A percentile compares a stretch with the other conserved stretches of the same genome.
phyloP scores from a whole-genome alignment of 208 protist genomes.

The Wallacemonas sp. region DNA sequence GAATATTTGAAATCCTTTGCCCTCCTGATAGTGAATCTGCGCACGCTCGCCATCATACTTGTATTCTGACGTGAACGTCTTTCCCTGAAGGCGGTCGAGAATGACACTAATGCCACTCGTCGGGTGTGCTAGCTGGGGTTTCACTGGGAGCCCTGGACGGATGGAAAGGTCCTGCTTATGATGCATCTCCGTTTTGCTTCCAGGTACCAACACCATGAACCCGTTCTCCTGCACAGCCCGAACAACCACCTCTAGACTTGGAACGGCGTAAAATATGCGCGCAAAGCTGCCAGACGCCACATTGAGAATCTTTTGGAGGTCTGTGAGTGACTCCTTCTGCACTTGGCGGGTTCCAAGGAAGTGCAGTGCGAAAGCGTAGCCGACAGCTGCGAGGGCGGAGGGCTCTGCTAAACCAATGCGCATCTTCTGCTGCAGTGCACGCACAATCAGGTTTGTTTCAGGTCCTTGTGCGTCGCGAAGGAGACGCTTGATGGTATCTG shows the following conservation, averaged over 20 bases:
- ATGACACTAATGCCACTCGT: conserved; percentile 94
- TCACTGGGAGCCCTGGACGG: conserved; percentile 94
- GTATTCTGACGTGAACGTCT: conserved; percentile 98
- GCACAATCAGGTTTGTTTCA: conserved; percentile 96
- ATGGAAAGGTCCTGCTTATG: conserved; percentile 68
- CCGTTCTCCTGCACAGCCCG: conserved; percentile 67
- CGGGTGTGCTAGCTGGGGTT: conserved; percentile 99
- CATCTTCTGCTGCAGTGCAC: conserved; percentile 97
- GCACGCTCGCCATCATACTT: conserved; percentile 99
- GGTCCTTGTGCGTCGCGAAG: conserved; percentile 88
- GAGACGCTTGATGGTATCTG: conserved; percentile 93
- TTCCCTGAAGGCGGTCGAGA: conserved; percentile 77
- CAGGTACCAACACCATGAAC: conserved; percentile 71
- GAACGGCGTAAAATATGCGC: conserved; percentile 82
- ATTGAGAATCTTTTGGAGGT: conserved; percentile 74
- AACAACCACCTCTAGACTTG: conserved; percentile 83
- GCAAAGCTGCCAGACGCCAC: conserved; percentile 51
- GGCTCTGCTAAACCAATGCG: conserved; percentile 97
- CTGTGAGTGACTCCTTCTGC: conserved; percentile 36
- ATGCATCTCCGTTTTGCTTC: conserved; percentile 31
- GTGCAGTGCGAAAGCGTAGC: conserved; percentile 91
- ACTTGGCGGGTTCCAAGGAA: conserved; percentile 44
- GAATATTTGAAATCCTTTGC: conserved; percentile 94
- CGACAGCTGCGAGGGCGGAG: conserved; percentile 94
- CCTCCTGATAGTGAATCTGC: conserved; percentile 92